Evolutionary conservation across 495 filamentous ascomycete genomes (phyloP), one percentile per base, ranked within the genome.

Genomic region (Corynascus novoguineensis): DNA sequence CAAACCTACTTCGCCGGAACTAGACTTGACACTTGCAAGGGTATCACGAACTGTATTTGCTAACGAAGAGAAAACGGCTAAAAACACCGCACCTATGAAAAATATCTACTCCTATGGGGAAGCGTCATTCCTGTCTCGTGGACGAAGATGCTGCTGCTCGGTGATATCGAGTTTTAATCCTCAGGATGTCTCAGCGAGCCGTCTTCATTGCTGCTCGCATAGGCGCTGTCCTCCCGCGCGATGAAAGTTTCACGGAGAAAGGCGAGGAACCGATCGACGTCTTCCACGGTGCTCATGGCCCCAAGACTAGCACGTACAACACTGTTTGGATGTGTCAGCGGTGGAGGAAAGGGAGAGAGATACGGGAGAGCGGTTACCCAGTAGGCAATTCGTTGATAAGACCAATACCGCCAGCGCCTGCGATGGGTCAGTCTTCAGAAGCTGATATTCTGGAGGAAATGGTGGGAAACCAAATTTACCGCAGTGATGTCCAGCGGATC

Each of bases 241-340:
- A 75, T 49, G 44, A 82, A 86, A 11, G 73, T 71, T 5, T 83
- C 70, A 21, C 73, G 62, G 6, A 88, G 37, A 62, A 87, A 88
- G 3, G 68, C 55, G 2, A 88, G 35, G 44, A 89, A 79, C 0
- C 59, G 67, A 35, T 82, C 75, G 14, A 89, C 77, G 53, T 90
- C 87, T 4, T 73, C 59, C 21, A 71, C 55, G 1, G 79, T 87
- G 58, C 82, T 86, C 85, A 88, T 88, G 4, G 86, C 87, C 5
- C 87, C 87, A 7, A 90, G 68, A 58, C 84, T 87, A 5, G 80
- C 82, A 10, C 87, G 74, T 5, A 87, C 80, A 28, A 89, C 77
- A 0, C 87, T 55, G 53, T 7, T 8, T 74, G 58, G 0, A 15
- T 46, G 15, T 52, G 57, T 66, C 44, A 65, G 60, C 14, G 9